These are phyloP conservation scores for Hericium rajendrae DNA, from an alignment of 768 basidiomycete species.

Conservation along the genomic window DNA sequence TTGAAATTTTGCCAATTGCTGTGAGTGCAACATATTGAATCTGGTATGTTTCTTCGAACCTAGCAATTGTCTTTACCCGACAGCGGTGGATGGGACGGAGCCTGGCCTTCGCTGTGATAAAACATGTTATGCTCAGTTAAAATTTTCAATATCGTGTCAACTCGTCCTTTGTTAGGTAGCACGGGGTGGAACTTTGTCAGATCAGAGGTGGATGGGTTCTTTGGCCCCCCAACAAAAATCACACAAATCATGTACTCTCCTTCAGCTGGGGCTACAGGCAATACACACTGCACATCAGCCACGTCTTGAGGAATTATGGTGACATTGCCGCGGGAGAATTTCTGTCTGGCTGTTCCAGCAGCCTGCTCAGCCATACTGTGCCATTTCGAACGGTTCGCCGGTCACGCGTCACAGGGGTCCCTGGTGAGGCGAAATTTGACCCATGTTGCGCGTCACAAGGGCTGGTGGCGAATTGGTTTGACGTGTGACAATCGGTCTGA, in stretches of 20 bases:
- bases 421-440: too few species aligned
- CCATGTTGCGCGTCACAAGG: too few species aligned
- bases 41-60: not conserved
- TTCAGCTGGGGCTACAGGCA: not conserved
- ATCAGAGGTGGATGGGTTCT: not conserved
- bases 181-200: not conserved
- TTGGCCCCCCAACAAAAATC: not conserved
- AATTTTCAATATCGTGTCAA: not conserved
- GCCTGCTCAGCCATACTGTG: not conserved
- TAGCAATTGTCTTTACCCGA: too few species aligned
- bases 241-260: not conserved
- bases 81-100: too few species aligned
- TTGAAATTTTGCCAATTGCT: not conserved
- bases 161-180: not conserved
- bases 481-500: too few species aligned
- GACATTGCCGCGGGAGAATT: not conserved
- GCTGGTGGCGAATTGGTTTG: too few species aligned
- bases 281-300: not conserved
- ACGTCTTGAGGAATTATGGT: not conserved
- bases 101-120: too few species aligned
- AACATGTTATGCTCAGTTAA: too few species aligned
- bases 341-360: not conserved
- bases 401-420: too few species aligned
- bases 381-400: too few species aligned
- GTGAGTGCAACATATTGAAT: not conserved